Conservation (phyloP, 768 basidiomycete genomes). For the Tulasnella sp. region DNA sequence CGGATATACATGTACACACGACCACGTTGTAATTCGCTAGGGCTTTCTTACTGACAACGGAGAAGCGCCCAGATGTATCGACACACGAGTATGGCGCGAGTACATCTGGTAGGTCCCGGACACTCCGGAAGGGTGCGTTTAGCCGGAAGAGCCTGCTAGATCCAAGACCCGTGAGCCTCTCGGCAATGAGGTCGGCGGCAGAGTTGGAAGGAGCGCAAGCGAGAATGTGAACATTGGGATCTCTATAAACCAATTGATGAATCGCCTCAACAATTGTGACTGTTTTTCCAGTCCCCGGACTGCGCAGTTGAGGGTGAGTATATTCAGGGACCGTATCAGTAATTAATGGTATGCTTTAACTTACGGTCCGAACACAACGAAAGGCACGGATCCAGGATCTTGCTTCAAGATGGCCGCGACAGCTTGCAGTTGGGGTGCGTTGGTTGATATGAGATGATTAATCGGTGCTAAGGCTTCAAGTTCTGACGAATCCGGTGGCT, state of each 20-base stretch:
- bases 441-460: background rate
- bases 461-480: background rate
- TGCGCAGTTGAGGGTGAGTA: background rate
- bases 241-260: background rate
- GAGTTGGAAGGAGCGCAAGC: slow-evolving; percentile 16
- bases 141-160: background rate
- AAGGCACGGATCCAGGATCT: background rate
- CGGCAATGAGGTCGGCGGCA: slow-evolving; percentile 13
- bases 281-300: slow-evolving; percentile 15
- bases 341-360: background rate
- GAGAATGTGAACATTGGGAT: background rate
- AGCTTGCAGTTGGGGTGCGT: slow-evolving; percentile 9
- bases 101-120: background rate
- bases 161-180: background rate
- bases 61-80: background rate
- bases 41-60: background rate
- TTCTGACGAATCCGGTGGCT: background rate
- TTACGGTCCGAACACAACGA: slow-evolving; percentile 14
- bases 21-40: background rate
- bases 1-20: slow-evolving; percentile 10
- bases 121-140: background rate
- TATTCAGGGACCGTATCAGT: too few relatives aligned
- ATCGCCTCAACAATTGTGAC: slow-evolving; percentile 15
- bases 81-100: slow-evolving; percentile 1
- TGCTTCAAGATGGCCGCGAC: slow-evolving; percentile 6